These are phyloP conservation scores for Exophiala sideris DNA, from an alignment of 2,329 filamentous ascomycete species.

Conservation along the genomic window DNA sequence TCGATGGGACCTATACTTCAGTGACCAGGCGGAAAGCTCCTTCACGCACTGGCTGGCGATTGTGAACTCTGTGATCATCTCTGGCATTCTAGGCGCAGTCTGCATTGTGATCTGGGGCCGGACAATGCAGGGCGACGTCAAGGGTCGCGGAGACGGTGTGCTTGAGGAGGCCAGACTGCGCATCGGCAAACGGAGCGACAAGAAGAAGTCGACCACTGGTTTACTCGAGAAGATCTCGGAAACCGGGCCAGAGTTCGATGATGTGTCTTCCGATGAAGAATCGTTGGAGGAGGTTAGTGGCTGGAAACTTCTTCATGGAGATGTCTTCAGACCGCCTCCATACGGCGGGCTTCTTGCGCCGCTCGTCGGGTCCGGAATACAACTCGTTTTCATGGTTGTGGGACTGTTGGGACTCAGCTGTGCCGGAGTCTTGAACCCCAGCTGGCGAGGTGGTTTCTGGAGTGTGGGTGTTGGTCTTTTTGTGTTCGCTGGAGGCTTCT, in stretches of 20 bases:
- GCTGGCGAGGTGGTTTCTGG: conserved; percentile 84
- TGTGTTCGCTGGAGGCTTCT: conserved; percentile 77
- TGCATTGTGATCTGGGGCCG: conserved; percentile 77
- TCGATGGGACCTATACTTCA: conserved; percentile 87
- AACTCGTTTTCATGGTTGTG: conserved; percentile 76
- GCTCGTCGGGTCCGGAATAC: conserved; percentile 78
- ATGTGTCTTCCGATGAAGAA: conserved; percentile 64
- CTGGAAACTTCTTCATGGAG: conserved; percentile 85
- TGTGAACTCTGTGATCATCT: conserved; percentile 80
- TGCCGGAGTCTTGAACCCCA: conserved; percentile 76
- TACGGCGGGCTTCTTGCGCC: conserved; percentile 73
- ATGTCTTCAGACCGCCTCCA: conserved; percentile 74
- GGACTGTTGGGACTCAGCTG: conserved; percentile 71
- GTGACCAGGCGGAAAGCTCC: conserved; percentile 76
- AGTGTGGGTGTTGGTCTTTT: conserved; percentile 81
- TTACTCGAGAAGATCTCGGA: conserved; percentile 58
- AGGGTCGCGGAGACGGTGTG: conserved; percentile 63
- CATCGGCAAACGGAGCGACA: conserved; percentile 36
- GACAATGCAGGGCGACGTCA: conserved; percentile 76
- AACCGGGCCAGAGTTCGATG: conserved; percentile 42
- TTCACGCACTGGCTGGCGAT: conserved; percentile 87
- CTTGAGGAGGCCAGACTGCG: conserved; percentile 65
- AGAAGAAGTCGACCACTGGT: conserved; percentile 50
- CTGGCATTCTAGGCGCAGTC: conserved; percentile 70
- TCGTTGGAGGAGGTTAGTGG: conserved; percentile 74